Conservation (phyloP, 2,329 filamentous ascomycete genomes). For the Aspergillus japonicus region DNA sequence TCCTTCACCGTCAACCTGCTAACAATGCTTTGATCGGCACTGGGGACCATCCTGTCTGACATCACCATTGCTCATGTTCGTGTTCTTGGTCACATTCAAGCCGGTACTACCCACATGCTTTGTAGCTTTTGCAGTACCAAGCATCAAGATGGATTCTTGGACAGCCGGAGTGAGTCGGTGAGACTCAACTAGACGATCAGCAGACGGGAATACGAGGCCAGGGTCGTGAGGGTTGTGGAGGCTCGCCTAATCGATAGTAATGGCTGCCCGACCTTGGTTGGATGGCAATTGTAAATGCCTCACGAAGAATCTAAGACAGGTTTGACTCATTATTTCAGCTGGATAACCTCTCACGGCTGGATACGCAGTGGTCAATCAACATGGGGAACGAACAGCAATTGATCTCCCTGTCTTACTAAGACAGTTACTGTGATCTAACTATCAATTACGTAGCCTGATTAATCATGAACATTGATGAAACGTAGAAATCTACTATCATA, state of each 20-base stretch:
- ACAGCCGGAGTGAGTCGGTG: not conserved
- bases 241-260: not conserved
- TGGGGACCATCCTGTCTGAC: not conserved
- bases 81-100: not conserved
- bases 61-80: not conserved
- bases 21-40: not conserved
- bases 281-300: no score
- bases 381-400: no score
- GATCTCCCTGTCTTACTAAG: no score
- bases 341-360: no score
- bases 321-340: no score
- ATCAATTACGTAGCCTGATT: no score
- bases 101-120: not conserved
- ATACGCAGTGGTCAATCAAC: no score
- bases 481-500: no score
- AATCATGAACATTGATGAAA: no score
- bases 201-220: not conserved
- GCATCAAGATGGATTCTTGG: not conserved
- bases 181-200: not conserved
- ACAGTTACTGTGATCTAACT: no score
- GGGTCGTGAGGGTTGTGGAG: not conserved
- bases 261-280: no score
- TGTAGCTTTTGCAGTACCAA: not conserved
- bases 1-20: not conserved
- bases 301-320: no score